A percentile compares a stretch with the other conserved stretches of the same genome.
These are phyloP conservation scores for Colletotrichum navitas DNA, from an alignment of 2,329 filamentous ascomycete species.

Conservation along the genomic window DNA sequence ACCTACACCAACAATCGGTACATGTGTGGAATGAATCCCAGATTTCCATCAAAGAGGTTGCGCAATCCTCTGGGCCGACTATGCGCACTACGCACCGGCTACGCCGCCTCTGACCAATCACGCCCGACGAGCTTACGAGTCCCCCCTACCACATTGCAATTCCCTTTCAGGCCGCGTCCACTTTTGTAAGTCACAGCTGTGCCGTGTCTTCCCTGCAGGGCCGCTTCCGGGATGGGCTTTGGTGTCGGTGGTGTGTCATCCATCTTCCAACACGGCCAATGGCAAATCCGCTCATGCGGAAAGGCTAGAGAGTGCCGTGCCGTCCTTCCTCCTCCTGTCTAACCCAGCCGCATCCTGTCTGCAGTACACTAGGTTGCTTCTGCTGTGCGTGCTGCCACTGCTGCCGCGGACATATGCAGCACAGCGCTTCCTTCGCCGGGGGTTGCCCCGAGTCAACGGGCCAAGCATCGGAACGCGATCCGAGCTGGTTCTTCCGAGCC, in stretches of 20 bases:
- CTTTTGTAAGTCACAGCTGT: not conserved
- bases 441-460: not conserved
- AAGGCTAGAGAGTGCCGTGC: not conserved
- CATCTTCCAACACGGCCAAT: not conserved
- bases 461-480: conserved; percentile 16
- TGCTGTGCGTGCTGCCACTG: too few relatives aligned
- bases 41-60: conserved; percentile 10
- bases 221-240: too few relatives aligned
- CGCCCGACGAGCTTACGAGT: conserved; percentile 52
- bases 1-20: too few relatives aligned
- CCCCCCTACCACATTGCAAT: conserved; percentile 20
- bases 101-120: conserved; percentile 47
- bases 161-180: not conserved
- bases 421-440: not conserved
- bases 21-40: not conserved
- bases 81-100: not conserved
- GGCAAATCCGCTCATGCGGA: not conserved
- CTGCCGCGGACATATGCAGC: not conserved
- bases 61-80: conserved; percentile 30
- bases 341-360: not conserved
- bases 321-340: not conserved
- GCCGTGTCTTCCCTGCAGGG: not conserved
- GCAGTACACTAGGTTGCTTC: not conserved
- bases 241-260: not conserved
- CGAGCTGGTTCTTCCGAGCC: not conserved